These are phyloP conservation scores for Beta corolliflora DNA, from an alignment of 179 eudicot genomes.

Conservation along the genomic window DNA sequence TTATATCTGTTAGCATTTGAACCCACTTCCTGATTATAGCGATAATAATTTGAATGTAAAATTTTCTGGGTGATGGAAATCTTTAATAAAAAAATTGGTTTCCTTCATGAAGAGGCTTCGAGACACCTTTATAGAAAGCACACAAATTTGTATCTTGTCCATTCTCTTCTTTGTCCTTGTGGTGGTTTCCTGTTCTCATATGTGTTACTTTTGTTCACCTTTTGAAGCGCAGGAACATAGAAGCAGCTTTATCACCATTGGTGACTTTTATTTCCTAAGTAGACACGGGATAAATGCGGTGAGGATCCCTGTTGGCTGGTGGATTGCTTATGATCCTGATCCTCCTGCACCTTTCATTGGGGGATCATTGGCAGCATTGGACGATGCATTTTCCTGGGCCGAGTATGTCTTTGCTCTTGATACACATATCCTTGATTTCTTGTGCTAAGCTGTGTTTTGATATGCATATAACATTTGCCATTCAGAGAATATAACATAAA, in stretches of 20 bases:
- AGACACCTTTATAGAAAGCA: background rate
- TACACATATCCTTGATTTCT: background rate
- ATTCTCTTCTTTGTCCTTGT: background rate
- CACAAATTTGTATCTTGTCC: background rate
- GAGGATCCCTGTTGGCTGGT: slow-evolving; percentile 92
- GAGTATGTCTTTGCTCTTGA: slow-evolving; percentile 46
- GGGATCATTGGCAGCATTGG: slow-evolving; percentile 68
- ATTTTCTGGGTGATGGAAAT: too few species aligned
- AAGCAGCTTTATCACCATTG: slow-evolving; percentile 61
- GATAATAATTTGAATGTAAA: too few species aligned
- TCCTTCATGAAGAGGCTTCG: background rate
- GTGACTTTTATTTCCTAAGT: slow-evolving; percentile 63
- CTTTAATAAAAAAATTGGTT: too few species aligned
- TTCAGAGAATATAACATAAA: slow-evolving; percentile 61
- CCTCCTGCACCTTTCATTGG: slow-evolving; percentile 80
- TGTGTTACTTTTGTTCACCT: slow-evolving; percentile 9
- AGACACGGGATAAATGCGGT: slow-evolving; percentile 75
- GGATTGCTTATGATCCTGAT: slow-evolving; percentile 79
- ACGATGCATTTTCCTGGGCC: slow-evolving; percentile 85
- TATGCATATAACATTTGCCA: slow-evolving; percentile 13
- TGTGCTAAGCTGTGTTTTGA: slow-evolving; percentile 9
- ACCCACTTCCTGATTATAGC: background rate
- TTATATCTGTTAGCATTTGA: background rate
- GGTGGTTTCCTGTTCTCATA: background rate
- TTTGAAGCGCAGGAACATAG: slow-evolving; percentile 63